A percentile compares a stretch with the other conserved stretches of the same genome.
phyloP scores from a whole-genome alignment of 164 flowering plant genomes.

The Malania oleifera region DNA sequence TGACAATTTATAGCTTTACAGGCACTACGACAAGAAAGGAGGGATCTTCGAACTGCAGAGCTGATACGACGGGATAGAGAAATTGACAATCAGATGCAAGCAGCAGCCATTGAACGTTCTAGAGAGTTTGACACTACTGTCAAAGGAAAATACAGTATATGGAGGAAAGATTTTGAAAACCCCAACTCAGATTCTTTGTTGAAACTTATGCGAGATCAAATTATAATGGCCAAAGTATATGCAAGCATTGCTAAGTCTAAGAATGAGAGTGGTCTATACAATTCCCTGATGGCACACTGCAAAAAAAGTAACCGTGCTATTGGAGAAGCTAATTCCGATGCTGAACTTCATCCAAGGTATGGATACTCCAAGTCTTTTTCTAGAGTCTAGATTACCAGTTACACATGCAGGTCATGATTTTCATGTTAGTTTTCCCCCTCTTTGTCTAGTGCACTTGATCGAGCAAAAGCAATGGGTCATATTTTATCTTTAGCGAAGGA shows the following conservation, averaged over 20 bases:
- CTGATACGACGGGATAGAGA: slow-evolving; percentile 48
- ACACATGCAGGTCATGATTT: slow-evolving; percentile 6
- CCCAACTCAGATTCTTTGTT: slow-evolving; percentile 53
- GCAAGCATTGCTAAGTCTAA: slow-evolving; percentile 45
- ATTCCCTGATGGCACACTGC: slow-evolving; percentile 50
- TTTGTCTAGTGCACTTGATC: slow-evolving; percentile 66
- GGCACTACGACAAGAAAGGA: slow-evolving; percentile 57
- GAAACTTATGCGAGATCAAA: slow-evolving; percentile 59
- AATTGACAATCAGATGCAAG: slow-evolving; percentile 39
- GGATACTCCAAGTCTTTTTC: slow-evolving; percentile 2
- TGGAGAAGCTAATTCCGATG: slow-evolving; percentile 82
- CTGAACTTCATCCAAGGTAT: slow-evolving; percentile 73
- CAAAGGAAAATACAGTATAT: slow-evolving; percentile 74
- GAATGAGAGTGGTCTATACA: slow-evolving; percentile 39
- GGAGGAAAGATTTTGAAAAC: slow-evolving; percentile 79
- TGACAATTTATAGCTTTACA: slow-evolving; percentile 25
- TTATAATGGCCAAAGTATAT: slow-evolving; percentile 63
- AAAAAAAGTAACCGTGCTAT: slow-evolving; percentile 50
- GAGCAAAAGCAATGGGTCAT: slow-evolving; percentile 88
- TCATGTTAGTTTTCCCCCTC: slow-evolving; percentile 1
- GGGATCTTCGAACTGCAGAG: slow-evolving; percentile 41
- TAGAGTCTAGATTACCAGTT: slow-evolving; percentile 1
- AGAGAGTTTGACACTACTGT: slow-evolving; percentile 39
- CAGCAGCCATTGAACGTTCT: slow-evolving; percentile 58
- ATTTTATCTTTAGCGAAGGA: slow-evolving; percentile 74